Percentiles rank a stretch among this genome's conserved stretches.
Conservation (phyloP, 106 monocot species). For the Posidonia australis region DNA sequence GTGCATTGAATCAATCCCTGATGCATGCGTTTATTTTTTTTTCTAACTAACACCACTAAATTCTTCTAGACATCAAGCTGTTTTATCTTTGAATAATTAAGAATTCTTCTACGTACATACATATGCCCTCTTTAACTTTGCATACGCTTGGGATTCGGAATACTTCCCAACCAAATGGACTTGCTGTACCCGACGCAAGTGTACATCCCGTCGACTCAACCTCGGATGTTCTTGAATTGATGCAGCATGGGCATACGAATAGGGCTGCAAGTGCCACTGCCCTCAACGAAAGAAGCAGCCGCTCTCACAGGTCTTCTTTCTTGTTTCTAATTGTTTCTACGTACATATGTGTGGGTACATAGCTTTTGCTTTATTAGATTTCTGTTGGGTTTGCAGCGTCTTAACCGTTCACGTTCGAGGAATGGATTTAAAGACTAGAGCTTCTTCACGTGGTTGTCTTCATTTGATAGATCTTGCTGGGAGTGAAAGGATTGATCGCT, state of each 20-base stretch:
- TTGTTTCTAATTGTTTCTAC: neutral
- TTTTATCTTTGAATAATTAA: neutral
- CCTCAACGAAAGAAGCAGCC: slow-evolving; percentile 69
- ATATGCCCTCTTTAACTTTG: slow-evolving; percentile 32
- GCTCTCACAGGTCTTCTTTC: slow-evolving; percentile 61
- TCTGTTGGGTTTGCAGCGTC: slow-evolving; percentile 40
- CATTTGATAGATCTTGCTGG: slow-evolving; percentile 85
- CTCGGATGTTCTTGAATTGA: slow-evolving; percentile 51
- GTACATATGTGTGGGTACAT: neutral
- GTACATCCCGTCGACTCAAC: slow-evolving; percentile 54
- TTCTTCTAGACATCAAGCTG: neutral
- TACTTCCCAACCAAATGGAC: slow-evolving; percentile 44
- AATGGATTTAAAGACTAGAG: slow-evolving; percentile 41
- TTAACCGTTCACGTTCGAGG: slow-evolving; percentile 60
- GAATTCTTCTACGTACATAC: no score
- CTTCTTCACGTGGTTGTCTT: slow-evolving; percentile 40
- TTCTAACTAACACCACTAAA: neutral
- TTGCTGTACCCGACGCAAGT: slow-evolving; percentile 68
- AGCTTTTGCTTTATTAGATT: slow-evolving; percentile 4
- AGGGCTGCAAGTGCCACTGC: slow-evolving; percentile 62
- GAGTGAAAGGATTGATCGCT: slow-evolving; percentile 81
- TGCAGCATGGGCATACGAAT: slow-evolving; percentile 51
- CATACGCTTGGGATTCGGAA: slow-evolving; percentile 53
- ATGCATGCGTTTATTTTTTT: no score
- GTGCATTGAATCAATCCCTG: no score